Percentiles rank a stretch among this genome's conserved stretches.
These are phyloP conservation scores for Amanita pallidorosea DNA, from an alignment of 768 basidiomycete genomes.

Conservation along the genomic window DNA sequence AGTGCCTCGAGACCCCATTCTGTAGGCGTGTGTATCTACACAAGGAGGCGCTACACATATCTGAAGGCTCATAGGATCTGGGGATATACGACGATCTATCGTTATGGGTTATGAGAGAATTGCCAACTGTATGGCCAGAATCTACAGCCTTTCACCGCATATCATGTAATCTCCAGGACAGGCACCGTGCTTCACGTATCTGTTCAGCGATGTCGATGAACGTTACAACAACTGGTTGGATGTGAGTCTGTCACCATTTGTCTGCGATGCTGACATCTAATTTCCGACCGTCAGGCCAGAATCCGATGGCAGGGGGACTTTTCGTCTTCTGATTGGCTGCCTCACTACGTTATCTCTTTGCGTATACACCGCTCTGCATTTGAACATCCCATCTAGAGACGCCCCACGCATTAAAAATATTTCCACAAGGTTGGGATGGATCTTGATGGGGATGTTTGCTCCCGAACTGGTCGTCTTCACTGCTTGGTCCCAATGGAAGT, in stretches of 20 bases:
- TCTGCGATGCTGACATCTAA: neutral
- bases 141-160: neutral
- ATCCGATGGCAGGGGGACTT: neutral
- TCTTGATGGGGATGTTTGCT: neutral
- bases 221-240: neutral
- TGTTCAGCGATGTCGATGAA: neutral
- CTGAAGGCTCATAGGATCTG: too few relatives aligned
- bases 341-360: slow-evolving; percentile 6
- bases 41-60: too few relatives aligned
- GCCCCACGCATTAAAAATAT: neutral
- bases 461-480: neutral
- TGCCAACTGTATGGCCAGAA: too few relatives aligned
- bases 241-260: neutral
- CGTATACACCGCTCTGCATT: slow-evolving; percentile 7
- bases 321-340: slow-evolving; percentile 4
- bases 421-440: neutral
- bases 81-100: too few relatives aligned
- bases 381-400: slow-evolving; percentile 2
- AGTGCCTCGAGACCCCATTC: too few relatives aligned
- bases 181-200: neutral
- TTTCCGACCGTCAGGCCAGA: neutral
- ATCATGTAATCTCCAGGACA: neutral
- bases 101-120: too few relatives aligned
- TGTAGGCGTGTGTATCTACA: too few relatives aligned
- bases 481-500: neutral